Conservation (phyloP, 129 eudicot genomes). For the Arctium lappa region DNA sequence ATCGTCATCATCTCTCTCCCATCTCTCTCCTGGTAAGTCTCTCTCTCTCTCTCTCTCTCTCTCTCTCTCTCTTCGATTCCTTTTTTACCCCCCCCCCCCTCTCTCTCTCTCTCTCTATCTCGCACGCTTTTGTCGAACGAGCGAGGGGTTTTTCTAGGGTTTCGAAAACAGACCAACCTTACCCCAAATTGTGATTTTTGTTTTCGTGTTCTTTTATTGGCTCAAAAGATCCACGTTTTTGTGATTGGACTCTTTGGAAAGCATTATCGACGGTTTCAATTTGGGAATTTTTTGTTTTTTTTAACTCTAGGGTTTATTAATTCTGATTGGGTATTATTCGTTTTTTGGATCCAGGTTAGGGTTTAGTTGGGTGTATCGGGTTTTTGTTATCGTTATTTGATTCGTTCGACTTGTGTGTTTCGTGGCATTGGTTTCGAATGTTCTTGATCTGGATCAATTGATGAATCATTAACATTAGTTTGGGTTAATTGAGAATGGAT, state of each 20-base stretch:
- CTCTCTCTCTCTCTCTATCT: background rate
- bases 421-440: slow-evolving; percentile 3
- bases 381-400: background rate
- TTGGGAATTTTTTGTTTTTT: background rate
- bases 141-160: slow-evolving; percentile 48
- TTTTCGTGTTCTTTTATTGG: slow-evolving; percentile 1
- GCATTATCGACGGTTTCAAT: slow-evolving; percentile 11
- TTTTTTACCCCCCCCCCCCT: slow-evolving; percentile 10
- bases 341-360: slow-evolving; percentile 25
- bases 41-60: slow-evolving; percentile 18
- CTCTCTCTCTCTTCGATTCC: background rate
- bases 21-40: slow-evolving; percentile 14
- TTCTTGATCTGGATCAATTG: slow-evolving; percentile 16
- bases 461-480: background rate
- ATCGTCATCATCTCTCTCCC: background rate
- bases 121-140: slow-evolving; percentile 17
- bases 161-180: slow-evolving; percentile 8
- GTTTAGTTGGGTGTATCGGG: slow-evolving; percentile 6
- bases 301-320: slow-evolving; percentile 25
- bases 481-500: background rate
- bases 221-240: slow-evolving; percentile 34
- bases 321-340: background rate
- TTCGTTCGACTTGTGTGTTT: slow-evolving; percentile 1
- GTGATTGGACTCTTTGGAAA: slow-evolving; percentile 14
- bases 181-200: background rate